Base-by-base conservation (phyloP, 1,139 yeast species). In the Kazachstania sp. region DNA sequence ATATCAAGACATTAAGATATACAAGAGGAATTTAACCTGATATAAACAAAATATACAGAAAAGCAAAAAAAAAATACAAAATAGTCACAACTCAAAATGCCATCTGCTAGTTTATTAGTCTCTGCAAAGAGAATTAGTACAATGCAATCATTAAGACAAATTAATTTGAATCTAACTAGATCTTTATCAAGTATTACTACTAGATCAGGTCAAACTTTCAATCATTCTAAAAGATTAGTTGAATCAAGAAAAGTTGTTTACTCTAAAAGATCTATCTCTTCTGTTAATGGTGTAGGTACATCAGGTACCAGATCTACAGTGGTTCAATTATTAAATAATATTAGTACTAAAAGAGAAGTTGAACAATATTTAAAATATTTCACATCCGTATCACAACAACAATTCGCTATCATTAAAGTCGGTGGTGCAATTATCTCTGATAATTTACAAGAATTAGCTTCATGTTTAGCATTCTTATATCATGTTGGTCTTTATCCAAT, bases 381-480 rank as follows among this genome's bases (percentile, higher is more conserved):
- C 73, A 90, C 98, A 1, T 87, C 97, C 31, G 97, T 92, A 28
- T 81, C 87, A 12, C 88, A 86, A 57, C 98, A 92, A 67, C 97
- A 92, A 65, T 92, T 92, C 63, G 99, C 99, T 12, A 97, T 92
- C 44, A 92, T 92, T 69, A 92, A 92, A 69, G 98, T 92, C 37
- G 99, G 99, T 39, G 99, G 99, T 56, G 99, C 98, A 39, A 90
- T 94, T 61, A 92, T 92, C 65, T 90, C 97, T 44, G 95, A 92
- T 60, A 94, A 90, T 59, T 72, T 94, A 54, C 85, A 88, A 13
- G 95, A 92, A 68, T 73, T 92, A 58, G 98, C 98, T 0, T 86
- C 96, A 1, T 90, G 97, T 62, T 73, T 92, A 54, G 97, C 98
- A 6, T 92, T 92, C 67, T 74, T 92, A 57, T 92, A 92, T 71